A percentile compares a stretch with the other conserved stretches of the same genome.
These are phyloP conservation scores for Rhododendron molle DNA, from an alignment of 148 eudicot species.

Conservation along the genomic window DNA sequence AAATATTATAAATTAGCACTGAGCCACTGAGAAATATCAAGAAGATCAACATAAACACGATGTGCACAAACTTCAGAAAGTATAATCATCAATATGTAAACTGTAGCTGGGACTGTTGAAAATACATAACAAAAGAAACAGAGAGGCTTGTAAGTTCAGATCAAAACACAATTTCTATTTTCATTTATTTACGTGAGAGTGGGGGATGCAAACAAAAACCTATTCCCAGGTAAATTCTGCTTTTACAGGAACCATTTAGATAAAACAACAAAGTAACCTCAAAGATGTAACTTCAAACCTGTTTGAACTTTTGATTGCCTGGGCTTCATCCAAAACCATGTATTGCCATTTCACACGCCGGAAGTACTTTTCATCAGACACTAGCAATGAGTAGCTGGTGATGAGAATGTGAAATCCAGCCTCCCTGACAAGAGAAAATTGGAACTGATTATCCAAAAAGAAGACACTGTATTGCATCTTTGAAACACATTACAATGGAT, in stretches of 20 bases:
- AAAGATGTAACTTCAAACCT: conserved; percentile 48
- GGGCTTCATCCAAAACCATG: conserved; percentile 99
- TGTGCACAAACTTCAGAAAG: neutral
- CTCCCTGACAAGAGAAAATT: conserved; percentile 49
- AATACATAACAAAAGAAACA: neutral
- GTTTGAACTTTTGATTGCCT: conserved; percentile 89
- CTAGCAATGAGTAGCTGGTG: conserved; percentile 92
- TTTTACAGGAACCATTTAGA: neutral
- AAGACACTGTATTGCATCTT: conserved; percentile 12
- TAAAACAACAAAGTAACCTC: neutral
- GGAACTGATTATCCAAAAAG: conserved; percentile 6
- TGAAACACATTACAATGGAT: neutral
- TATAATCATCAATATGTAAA: neutral
- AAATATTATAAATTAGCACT: neutral
- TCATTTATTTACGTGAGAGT: neutral
- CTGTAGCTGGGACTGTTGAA: neutral
- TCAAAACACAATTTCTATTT: neutral
- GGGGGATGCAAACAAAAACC: neutral
- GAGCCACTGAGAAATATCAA: neutral
- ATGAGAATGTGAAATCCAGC: conserved; percentile 96
- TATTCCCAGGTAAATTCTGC: neutral
- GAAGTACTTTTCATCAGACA: conserved; percentile 89
- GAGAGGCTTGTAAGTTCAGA: neutral
- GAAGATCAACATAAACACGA: neutral
- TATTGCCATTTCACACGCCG: conserved; percentile 98